A percentile compares a stretch with the other conserved stretches of the same genome.
Evolutionary conservation across 2,329 filamentous ascomycete species (phyloP).

Genomic region (Periglandula ipomoeae): DNA sequence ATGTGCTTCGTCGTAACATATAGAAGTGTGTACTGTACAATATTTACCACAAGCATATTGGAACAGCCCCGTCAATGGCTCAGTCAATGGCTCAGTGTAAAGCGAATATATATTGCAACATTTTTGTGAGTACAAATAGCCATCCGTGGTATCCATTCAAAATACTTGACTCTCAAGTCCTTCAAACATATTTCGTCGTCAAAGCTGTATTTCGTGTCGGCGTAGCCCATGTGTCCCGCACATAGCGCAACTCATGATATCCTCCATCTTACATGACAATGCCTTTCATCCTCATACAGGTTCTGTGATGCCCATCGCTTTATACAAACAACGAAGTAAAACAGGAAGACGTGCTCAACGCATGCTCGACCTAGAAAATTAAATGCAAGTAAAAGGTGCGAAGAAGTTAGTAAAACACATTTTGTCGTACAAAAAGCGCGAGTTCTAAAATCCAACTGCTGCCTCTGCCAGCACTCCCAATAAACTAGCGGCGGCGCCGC

Average conservation of each 20-base stretch:
- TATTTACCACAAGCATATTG: not conserved
- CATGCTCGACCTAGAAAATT: not conserved
- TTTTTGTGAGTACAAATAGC: not conserved
- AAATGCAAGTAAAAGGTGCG: not conserved
- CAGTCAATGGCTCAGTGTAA: too few species aligned
- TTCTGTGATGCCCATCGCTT: not conserved
- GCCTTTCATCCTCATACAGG: not conserved
- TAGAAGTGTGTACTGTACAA: not conserved
- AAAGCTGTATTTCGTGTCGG: not conserved
- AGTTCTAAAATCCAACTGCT: conserved; percentile 26
- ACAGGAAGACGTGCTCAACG: not conserved
- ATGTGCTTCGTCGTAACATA: not conserved
- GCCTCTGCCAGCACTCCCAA: conserved; percentile 50
- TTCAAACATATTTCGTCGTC: not conserved
- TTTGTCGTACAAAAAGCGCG: not conserved
- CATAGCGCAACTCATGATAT: not conserved
- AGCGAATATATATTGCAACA: not conserved
- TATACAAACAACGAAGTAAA: not conserved
- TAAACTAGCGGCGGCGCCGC: conserved; percentile 50
- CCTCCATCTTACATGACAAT: not conserved
- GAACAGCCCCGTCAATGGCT: too few species aligned
- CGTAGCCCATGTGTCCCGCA: not conserved
- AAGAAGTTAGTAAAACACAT: not conserved
- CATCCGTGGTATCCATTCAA: not conserved
- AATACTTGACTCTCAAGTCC: not conserved